Evolutionary conservation across 2,329 filamentous ascomycete species (phyloP).

Genomic region (Cercospora beticola): DNA sequence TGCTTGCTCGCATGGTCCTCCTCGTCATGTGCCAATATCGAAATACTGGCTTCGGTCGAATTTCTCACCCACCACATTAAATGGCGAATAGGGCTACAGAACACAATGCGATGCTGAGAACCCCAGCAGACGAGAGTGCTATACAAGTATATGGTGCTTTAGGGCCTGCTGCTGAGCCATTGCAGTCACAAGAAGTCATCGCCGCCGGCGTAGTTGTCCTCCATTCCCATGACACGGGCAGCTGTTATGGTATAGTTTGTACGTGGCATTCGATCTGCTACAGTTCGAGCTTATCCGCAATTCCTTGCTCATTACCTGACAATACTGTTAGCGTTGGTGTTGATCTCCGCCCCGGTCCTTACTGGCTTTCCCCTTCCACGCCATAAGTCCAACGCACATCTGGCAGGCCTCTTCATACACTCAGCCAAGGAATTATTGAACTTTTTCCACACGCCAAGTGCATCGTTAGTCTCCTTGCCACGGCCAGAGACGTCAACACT

Average conservation of each 20-base stretch:
- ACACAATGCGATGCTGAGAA: not conserved
- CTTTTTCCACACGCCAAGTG: not conserved
- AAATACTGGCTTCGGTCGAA: not conserved
- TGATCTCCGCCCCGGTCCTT: not conserved
- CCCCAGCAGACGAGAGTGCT: not conserved
- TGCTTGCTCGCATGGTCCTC: not conserved
- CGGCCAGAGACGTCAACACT: not conserved
- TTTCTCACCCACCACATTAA: not conserved
- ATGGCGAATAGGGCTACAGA: not conserved
- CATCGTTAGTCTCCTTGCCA: not conserved
- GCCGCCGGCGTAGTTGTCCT: not conserved
- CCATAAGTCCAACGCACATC: not conserved
- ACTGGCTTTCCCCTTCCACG: not conserved
- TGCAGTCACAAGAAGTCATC: not conserved
- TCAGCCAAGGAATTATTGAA: not conserved
- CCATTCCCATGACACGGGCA: not conserved
- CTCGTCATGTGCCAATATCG: not conserved
- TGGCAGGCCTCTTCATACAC: not conserved
- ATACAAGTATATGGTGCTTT: not conserved
- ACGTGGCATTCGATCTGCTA: not conserved
- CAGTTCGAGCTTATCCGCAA: not conserved
- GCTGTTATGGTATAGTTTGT: not conserved
- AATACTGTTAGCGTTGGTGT: not conserved
- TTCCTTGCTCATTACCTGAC: not conserved
- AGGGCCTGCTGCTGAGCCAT: not conserved